These are phyloP conservation scores for Ambrosia hybrid DNA, from an alignment of 140 eudicot genomes.

Conservation along the genomic window DNA sequence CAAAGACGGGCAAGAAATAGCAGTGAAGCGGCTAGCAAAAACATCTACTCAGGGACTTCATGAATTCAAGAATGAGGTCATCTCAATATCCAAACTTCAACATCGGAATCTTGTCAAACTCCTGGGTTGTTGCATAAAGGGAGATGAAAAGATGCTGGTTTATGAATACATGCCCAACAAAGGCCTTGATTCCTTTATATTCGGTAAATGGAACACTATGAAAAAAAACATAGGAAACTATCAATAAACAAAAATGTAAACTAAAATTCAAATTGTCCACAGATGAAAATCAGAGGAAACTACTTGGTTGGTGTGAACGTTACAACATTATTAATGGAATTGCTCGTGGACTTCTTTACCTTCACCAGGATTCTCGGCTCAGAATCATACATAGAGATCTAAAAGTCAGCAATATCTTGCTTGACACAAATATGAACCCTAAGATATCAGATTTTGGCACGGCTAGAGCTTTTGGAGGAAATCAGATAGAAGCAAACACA, in stretches of 20 bases:
- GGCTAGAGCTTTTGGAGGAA: too few species aligned
- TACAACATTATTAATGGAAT: conserved; percentile 28
- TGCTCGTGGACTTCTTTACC: conserved; percentile 46
- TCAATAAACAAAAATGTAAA: not conserved
- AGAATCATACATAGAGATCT: conserved; percentile 20
- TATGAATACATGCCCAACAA: conserved; percentile 42
- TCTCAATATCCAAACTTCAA: conserved; percentile 29
- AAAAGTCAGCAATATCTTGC: too few species aligned
- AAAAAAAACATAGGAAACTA: not conserved
- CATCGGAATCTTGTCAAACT: conserved; percentile 39
- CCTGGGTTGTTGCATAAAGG: conserved; percentile 37
- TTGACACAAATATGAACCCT: too few species aligned
- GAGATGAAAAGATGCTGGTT: conserved; percentile 30
- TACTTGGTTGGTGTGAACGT: conserved; percentile 37
- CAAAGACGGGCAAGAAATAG: too few species aligned
- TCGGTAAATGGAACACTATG: not conserved
- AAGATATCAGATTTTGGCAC: too few species aligned
- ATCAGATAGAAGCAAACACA: too few species aligned
- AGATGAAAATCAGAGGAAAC: conserved; percentile 29
- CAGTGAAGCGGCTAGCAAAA: too few species aligned
- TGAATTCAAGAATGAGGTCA: conserved; percentile 3
- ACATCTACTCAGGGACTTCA: not conserved
- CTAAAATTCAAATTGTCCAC: not conserved
- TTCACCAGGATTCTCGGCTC: conserved; percentile 43
- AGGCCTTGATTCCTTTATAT: conserved; percentile 34